Evolutionary conservation across 1,284 basidiomycete species (phyloP).

Genomic region (Fistulina hepatica): DNA sequence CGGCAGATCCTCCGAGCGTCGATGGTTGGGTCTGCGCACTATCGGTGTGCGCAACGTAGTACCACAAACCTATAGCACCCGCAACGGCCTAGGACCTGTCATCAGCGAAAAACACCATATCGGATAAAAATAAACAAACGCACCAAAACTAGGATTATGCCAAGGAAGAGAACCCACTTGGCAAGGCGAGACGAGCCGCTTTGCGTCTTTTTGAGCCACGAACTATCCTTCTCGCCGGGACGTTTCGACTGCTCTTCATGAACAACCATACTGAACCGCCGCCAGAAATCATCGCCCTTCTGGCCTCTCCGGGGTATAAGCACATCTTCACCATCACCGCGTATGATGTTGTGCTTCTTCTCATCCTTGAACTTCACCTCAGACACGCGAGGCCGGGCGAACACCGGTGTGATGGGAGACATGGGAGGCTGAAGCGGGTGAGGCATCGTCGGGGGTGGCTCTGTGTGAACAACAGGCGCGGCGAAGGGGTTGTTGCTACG

Average conservation of each 20-base stretch:
- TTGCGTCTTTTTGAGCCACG: constrained; percentile 58
- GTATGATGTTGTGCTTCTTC: constrained; percentile 42
- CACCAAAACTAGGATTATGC: constrained; percentile 45
- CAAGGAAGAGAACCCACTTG: constrained; percentile 60
- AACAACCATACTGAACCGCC: constrained; percentile 72
- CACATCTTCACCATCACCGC: constrained; percentile 56
- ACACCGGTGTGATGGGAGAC: constrained; percentile 67
- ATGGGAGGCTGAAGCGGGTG: constrained; percentile 66
- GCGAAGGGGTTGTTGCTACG: constrained; percentile 29
- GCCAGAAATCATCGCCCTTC: constrained; percentile 74
- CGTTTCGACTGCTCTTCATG: constrained; percentile 45
- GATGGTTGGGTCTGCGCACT: constrained; percentile 40
- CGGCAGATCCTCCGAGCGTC: constrained; percentile 56
- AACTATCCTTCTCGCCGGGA: constrained; percentile 38
- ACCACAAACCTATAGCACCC: constrained; percentile 46
- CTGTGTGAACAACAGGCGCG: constrained; percentile 16
- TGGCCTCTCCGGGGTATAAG: constrained; percentile 51
- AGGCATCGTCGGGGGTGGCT: constrained; percentile 32
- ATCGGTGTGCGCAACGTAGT: constrained; percentile 44
- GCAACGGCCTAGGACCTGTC: constrained; percentile 31
- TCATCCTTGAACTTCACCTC: constrained; percentile 39
- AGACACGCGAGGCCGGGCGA: constrained; percentile 46
- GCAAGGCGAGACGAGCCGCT: constrained; percentile 39
- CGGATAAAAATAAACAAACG: constrained; percentile 18
- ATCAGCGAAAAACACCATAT: constrained; percentile 2